Conservation (phyloP, 225 moss, liverwort and hornwort genomes). For the Thuidium tamariscinum region DNA sequence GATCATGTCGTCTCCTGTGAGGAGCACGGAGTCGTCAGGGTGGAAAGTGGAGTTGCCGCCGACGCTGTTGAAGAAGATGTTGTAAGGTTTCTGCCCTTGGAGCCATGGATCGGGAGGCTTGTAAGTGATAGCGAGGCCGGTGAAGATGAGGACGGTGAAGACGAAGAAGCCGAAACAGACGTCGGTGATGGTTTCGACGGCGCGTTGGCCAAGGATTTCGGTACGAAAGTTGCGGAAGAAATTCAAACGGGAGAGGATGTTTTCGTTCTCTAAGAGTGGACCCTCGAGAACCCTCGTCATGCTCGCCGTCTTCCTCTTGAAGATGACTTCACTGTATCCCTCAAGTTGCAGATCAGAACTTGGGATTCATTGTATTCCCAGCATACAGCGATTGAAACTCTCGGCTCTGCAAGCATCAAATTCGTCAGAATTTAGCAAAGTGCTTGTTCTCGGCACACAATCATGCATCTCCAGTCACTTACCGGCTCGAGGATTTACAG, state of each 20-base stretch:
- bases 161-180: conserved; percentile 70
- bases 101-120: conserved; percentile 77
- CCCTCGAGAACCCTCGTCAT: conserved; percentile 25
- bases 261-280: neutral
- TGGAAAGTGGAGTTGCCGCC: conserved; percentile 49
- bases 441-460: neutral
- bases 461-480: neutral
- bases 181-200: conserved; percentile 52
- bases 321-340: neutral
- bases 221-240: conserved; percentile 19
- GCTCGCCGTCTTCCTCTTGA: neutral
- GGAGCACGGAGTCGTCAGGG: conserved; percentile 63
- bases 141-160: conserved; percentile 47
- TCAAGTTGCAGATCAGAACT: neutral
- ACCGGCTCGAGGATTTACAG: neutral
- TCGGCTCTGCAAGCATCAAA: neutral
- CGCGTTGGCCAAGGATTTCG: conserved; percentile 50
- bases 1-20: conserved; percentile 63
- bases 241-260: conserved; percentile 4
- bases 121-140: conserved; percentile 64
- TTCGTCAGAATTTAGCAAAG: neutral
- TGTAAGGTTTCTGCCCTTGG: conserved; percentile 24
- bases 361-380: neutral
- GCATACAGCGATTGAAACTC: neutral
- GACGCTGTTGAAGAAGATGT: conserved; percentile 22